A percentile compares a stretch with the other conserved stretches of the same genome.
These are phyloP conservation scores for Xanthoceras sorbifolium DNA, from an alignment of 345 rosid species.

Conservation along the genomic window DNA sequence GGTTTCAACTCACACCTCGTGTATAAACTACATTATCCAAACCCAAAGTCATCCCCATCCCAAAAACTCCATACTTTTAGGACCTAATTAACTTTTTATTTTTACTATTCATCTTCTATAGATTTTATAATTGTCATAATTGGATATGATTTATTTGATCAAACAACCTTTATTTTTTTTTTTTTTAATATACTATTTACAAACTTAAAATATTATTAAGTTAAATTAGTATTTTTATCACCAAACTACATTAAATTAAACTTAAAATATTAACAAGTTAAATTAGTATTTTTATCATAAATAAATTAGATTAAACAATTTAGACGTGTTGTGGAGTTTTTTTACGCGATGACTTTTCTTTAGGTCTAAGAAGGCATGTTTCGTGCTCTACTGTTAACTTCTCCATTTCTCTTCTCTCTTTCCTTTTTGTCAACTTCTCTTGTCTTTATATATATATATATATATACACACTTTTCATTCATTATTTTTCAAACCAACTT, in stretches of 20 bases:
- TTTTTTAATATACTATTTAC: too few species aligned
- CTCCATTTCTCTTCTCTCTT: not conserved
- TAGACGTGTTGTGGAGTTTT: not conserved
- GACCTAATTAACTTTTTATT: not conserved
- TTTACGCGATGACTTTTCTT: slow-evolving; percentile 2
- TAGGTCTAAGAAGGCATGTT: not conserved
- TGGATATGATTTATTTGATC: too few species aligned
- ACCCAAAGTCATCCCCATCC: not conserved
- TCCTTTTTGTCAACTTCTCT: not conserved
- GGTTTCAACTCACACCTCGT: not conserved
- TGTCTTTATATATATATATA: not conserved
- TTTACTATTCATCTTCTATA: too few species aligned
- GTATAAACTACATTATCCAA: not conserved
- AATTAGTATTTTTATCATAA: too few species aligned
- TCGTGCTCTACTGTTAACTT: not conserved
- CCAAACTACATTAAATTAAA: too few species aligned
- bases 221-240: too few species aligned
- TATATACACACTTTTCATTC: not conserved
- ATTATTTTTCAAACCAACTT: not conserved
- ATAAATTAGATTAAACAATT: too few species aligned
- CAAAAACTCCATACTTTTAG: not conserved
- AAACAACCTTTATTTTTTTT: too few species aligned
- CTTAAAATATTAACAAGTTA: too few species aligned
- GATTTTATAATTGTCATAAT: too few species aligned
- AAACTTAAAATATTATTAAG: too few species aligned